Percentiles rank a stretch among this genome's conserved stretches.
Evolutionary conservation across 495 filamentous ascomycete species (phyloP).

Genomic region (Cetradonia linearis): DNA sequence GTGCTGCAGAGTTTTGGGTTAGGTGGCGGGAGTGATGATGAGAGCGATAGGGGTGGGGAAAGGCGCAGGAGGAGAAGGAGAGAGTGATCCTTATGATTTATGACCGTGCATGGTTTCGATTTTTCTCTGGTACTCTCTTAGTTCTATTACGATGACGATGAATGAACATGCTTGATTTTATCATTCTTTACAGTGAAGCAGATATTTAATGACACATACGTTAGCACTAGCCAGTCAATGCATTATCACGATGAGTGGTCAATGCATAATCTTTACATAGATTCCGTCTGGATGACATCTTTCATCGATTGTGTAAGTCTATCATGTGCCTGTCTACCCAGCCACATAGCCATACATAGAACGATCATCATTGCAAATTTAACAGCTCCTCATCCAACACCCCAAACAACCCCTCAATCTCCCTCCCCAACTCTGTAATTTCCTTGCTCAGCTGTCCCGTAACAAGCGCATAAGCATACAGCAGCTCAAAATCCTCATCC

Average conservation of each 20-base stretch:
- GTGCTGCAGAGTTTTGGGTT: conserved; percentile 23
- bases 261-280: neutral
- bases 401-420: conserved; percentile 53
- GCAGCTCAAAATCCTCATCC: conserved; percentile 59
- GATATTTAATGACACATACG: neutral
- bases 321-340: neutral
- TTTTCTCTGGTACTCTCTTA: no score
- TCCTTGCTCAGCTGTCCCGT: conserved; percentile 44
- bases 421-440: conserved; percentile 41
- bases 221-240: no score
- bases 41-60: conserved; percentile 14
- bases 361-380: conserved; percentile 45
- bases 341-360: neutral
- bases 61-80: conserved; percentile 13
- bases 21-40: conserved; percentile 14
- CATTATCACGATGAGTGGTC: neutral
- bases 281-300: neutral
- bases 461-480: conserved; percentile 58
- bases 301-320: no score
- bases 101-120: neutral
- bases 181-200: conserved; percentile 4
- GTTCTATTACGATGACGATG: neutral
- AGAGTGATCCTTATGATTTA: conserved; percentile 2
- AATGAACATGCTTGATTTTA: conserved; percentile 3
- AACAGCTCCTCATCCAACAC: conserved; percentile 64